phyloP scores from a whole-genome alignment of 2,329 filamentous ascomycete genomes.

The Diplodia sapinea region DNA sequence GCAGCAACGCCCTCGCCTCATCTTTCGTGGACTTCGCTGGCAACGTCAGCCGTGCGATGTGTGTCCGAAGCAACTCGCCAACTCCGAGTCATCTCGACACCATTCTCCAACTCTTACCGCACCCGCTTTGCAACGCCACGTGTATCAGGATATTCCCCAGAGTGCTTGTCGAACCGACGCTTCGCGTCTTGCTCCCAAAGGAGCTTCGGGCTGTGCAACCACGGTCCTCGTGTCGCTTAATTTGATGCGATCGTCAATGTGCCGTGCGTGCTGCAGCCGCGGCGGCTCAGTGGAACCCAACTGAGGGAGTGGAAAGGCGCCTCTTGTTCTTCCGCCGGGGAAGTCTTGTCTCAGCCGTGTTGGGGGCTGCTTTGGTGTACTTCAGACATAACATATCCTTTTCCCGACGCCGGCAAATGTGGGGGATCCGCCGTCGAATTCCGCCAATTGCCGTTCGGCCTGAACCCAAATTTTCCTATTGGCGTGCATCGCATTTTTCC shows the following conservation, averaged over 20 bases:
- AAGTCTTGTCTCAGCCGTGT: background rate
- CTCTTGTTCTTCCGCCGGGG: background rate
- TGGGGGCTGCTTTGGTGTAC: background rate
- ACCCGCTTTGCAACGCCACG: background rate
- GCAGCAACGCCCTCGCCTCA: background rate
- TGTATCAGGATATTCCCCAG: background rate
- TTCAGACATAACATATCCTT: background rate
- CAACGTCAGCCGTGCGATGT: background rate
- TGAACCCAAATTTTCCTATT: background rate
- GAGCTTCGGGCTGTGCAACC: background rate
- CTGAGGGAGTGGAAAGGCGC: background rate
- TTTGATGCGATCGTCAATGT: background rate
- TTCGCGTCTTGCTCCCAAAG: background rate
- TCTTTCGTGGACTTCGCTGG: background rate
- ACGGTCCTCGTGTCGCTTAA: background rate
- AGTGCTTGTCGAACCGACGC: background rate
- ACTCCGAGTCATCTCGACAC: background rate
- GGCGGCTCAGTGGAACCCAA: background rate
- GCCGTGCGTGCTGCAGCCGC: background rate
- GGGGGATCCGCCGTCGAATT: constrained; percentile 3
- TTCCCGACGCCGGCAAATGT: background rate
- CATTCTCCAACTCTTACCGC: background rate
- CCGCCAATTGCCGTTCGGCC: background rate
- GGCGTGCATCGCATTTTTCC: background rate
- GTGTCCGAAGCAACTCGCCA: background rate